A percentile compares a stretch with the other conserved stretches of the same genome.
These are phyloP conservation scores for Calonectria pseudoturangicola DNA, from an alignment of 2,329 filamentous ascomycete genomes.

Conservation along the genomic window DNA sequence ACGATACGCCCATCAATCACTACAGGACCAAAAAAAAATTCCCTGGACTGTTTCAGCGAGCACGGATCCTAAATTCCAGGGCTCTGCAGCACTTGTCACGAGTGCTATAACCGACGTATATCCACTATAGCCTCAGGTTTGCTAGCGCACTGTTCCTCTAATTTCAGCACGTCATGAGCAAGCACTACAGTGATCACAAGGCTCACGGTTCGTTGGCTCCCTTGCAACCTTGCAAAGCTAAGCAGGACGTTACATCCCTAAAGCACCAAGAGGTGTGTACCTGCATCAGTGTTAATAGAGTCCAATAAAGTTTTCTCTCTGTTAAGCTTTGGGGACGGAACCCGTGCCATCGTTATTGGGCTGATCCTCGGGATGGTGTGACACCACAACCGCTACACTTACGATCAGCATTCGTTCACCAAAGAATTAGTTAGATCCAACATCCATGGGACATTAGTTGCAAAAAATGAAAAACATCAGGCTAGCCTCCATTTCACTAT, in stretches of 20 bases:
- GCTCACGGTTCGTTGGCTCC: background rate
- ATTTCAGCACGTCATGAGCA: background rate
- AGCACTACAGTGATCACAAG: background rate
- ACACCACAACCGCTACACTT: background rate
- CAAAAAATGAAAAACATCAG: no score
- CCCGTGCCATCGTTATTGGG: no score
- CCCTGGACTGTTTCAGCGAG: background rate
- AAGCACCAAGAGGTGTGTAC: background rate
- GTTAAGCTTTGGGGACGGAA: no score
- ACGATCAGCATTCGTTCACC: background rate
- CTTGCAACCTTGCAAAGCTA: conserved; percentile 4
- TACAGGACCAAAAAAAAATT: background rate
- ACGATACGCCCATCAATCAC: no score
- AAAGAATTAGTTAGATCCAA: background rate
- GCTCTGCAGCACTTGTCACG: background rate
- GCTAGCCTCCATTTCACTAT: no score
- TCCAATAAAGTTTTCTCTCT: background rate
- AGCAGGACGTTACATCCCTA: conserved; percentile 1
- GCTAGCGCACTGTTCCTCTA: background rate
- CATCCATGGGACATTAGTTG: background rate
- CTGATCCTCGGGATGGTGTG: background rate
- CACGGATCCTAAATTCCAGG: conserved; percentile 7
- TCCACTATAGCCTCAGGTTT: conserved; percentile 1
- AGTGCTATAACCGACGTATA: background rate
- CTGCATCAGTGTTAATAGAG: background rate